phyloP scores from a whole-genome alignment of 495 filamentous ascomycete species.

The Staphylotrichum longicolle region DNA sequence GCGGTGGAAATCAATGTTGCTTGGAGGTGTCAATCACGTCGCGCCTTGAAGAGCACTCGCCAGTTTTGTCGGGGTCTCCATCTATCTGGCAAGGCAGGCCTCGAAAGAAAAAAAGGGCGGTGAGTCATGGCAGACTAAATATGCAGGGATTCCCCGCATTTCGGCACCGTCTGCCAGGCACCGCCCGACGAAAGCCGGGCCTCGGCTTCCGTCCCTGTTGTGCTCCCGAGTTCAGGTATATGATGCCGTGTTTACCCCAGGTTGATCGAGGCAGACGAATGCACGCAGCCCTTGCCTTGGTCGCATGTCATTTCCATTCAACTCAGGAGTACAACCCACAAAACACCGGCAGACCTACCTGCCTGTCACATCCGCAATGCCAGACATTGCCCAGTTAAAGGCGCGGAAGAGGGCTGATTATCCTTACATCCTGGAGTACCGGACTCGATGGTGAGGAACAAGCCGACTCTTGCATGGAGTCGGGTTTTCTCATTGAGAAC shows the following conservation, averaged over 20 bases:
- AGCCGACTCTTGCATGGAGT: too few relatives aligned
- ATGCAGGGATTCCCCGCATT: conserved; percentile 7
- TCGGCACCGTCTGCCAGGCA: not conserved
- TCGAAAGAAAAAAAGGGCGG: conserved; percentile 8
- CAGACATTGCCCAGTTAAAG: conserved; percentile 52
- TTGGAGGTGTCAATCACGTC: too few relatives aligned
- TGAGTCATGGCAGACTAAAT: not conserved
- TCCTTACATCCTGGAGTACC: conserved; percentile 73
- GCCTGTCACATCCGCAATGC: conserved; percentile 28
- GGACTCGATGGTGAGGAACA: conserved; percentile 74
- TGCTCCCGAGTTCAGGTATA: too few relatives aligned
- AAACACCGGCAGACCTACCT: not conserved
- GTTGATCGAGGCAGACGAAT: too few relatives aligned
- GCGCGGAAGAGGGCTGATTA: conserved; percentile 69
- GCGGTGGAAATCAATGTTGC: too few relatives aligned
- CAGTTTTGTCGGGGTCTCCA: not conserved
- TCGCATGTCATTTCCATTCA: too few relatives aligned
- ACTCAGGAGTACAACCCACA: too few relatives aligned
- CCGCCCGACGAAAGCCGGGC: conserved; percentile 6
- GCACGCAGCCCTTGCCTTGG: too few relatives aligned
- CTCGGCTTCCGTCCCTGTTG: conserved; percentile 5
- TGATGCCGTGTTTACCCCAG: too few relatives aligned
- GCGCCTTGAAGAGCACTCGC: too few relatives aligned
- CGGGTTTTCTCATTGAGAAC: too few relatives aligned
- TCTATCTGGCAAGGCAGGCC: too few relatives aligned